Evolutionary conservation across 148 eudicot species (phyloP).

Genomic region (Bassia scoparia): DNA sequence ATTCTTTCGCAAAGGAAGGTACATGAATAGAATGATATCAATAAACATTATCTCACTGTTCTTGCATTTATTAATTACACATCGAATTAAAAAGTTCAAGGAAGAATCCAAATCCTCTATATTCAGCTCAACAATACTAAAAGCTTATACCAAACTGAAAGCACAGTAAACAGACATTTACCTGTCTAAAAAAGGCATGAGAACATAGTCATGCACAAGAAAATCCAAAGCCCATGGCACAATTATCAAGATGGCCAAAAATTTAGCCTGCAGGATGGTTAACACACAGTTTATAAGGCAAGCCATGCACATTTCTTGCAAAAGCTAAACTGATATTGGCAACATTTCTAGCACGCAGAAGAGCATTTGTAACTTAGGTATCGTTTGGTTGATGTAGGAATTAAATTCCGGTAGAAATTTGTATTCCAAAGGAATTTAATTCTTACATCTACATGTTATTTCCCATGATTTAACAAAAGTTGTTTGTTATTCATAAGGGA

Average conservation of each 20-base stretch:
- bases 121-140: neutral
- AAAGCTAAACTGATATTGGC: neutral
- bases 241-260: constrained; percentile 71
- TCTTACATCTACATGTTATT: no score
- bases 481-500: no score
- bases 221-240: constrained; percentile 85
- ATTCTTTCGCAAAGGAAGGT: neutral
- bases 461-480: no score
- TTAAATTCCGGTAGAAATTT: no score
- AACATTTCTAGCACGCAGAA: neutral
- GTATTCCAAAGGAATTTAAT: no score
- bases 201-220: constrained; percentile 86
- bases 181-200: constrained; percentile 99
- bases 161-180: constrained; percentile 26
- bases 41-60: neutral
- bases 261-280: constrained; percentile 74
- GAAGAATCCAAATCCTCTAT: neutral
- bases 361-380: no score
- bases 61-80: no score
- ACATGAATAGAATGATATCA: neutral
- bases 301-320: neutral
- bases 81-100: no score
- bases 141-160: constrained; percentile 21
- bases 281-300: constrained; percentile 12
- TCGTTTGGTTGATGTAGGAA: no score